Evolutionary conservation across 2,329 filamentous ascomycete species (phyloP), one percentile per base, ranked within the genome.

Genomic region (Hypoxylon sp.): DNA sequence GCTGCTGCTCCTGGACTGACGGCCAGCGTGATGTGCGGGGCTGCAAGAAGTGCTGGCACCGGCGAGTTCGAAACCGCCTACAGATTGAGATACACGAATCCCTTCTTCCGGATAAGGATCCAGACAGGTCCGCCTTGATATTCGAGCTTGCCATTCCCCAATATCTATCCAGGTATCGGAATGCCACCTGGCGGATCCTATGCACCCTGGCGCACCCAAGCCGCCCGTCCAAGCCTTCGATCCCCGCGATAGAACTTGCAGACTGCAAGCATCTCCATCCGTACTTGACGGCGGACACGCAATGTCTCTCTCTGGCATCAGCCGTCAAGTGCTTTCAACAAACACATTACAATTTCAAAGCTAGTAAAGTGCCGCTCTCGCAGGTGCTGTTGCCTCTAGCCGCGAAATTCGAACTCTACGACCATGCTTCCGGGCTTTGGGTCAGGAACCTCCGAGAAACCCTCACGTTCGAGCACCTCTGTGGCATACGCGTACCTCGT

Each of bases 81-180:
- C 71, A 63, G 9, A 87, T 89, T 19, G 7, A 65, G 0, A 73
- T 83, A 1, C 80, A 84, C 43, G 87, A 89, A 68, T 77, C 83
- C 54, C 83, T 81, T 1, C 75, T 89, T 0, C 86, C 86, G 2
- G 39, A 53, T 0, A 60, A 77, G 1, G 48, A 71, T 0, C 63
- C 73, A 2, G 69, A 78, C 8, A 77, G 76, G n/a, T 81, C 82
- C 30, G 78, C 78, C 0, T 74, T 85, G 0, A 66, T 88, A 0
- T 87, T 89, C 53, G 87, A 89, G 65, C 74, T 89, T 0, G 64
- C 56, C 0, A 77, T 79, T 21, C 87, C 87, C 0, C 30, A 69
- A 2, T 75, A 76, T 3, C 81, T 87, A 21, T 75, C 76, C 2
- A 73, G 75, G 0, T 90, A 88, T 72, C 79, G 87, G 11, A 80